Evolutionary conservation across 176 grass and related monocot species (phyloP).

Genomic region (Secale cereale): DNA sequence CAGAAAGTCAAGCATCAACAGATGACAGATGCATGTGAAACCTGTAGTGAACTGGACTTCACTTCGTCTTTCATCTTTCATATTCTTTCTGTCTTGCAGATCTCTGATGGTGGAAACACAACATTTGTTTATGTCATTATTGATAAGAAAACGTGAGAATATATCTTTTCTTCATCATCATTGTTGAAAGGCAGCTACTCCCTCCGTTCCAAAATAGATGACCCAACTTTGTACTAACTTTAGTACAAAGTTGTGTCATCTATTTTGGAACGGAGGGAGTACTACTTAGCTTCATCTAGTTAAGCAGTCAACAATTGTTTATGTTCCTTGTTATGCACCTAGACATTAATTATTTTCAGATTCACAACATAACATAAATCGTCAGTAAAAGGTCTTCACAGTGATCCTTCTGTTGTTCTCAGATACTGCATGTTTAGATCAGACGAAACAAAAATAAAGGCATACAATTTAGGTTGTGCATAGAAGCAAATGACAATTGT

Average conservation of each 20-base stretch:
- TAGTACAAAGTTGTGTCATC: too few species aligned
- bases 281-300: conserved; percentile 14
- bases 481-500: not conserved
- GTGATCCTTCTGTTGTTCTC: not conserved
- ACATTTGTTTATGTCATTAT: conserved; percentile 48
- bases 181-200: not conserved
- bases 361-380: not conserved
- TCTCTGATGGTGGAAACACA: conserved; percentile 39
- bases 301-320: conserved; percentile 11
- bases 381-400: not conserved
- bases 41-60: not conserved
- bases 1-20: not conserved
- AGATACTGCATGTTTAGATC: not conserved
- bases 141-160: conserved; percentile 45
- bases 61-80: not conserved
- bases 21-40: not conserved
- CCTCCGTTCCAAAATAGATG: too few species aligned
- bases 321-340: not conserved
- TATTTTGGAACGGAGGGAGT: too few species aligned
- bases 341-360: not conserved
- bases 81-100: conserved; percentile 24
- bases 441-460: too few species aligned
- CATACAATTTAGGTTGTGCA: not conserved
- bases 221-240: too few species aligned
- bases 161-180: not conserved